Evolutionary conservation across 257 asterid species (phyloP), one percentile per base, ranked within the genome.

Genomic region (Ehretia macrophylla): DNA sequence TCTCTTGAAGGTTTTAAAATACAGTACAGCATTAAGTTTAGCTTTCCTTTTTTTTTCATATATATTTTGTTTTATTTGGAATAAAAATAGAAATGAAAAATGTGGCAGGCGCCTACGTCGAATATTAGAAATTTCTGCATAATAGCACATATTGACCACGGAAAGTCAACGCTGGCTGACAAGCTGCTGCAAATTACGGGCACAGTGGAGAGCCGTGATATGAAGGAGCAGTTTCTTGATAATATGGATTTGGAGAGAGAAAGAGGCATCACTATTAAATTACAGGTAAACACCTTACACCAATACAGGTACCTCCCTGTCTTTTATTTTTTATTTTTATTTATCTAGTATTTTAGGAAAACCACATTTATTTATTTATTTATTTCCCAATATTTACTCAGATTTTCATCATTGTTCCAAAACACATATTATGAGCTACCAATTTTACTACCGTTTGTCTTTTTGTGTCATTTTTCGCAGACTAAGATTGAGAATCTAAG

Each of bases 181-280:
- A 93, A 93, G 78, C 75, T 93, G 74, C 83, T 93, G 57, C 95
- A 89, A 83, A 77, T 83, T 81, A 93, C 99, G 45, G 97, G 99
- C 64, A 86, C 99, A 0, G 99, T 93, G 65, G 91, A 78, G 81
- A 83, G 71, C 68, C 85, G 99, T 67, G 97, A 88, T 0, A 93
- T 93, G 99, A 93, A 86, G 81, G 99, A 83, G 48, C 97, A 88
- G 56, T 92, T 88, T 82, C 95, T 93, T 39, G 99, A 93, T 75
- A 93, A 93, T 74, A 93, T 93, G 99, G 99, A 93, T 79, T 79
- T 93, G 80, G 99, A 93, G 82, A 86, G 99, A 76, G 99, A 93
- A 75, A 81, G 99, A 72, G 99, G 99, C 77, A 93, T 93, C 74
- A 93, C 99, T 64, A 93, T 93, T 69, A 92, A 92, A 79, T 76